Evolutionary conservation across 1,284 basidiomycete species (phyloP).

Genomic region (Cutaneotrichosporon sp.): DNA sequence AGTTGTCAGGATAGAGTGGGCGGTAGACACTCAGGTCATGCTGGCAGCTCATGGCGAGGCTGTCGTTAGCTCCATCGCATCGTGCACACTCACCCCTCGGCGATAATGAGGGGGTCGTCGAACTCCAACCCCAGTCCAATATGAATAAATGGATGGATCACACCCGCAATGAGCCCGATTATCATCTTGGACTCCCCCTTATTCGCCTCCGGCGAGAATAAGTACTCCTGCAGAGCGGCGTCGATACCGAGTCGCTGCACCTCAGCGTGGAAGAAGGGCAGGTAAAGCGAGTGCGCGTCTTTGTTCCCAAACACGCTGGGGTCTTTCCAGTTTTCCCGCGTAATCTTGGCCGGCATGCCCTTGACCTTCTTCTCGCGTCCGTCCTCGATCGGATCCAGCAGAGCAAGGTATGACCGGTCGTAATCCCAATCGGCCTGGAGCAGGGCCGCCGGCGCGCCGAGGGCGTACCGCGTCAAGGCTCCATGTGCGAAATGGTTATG

Average conservation of each 20-base stretch:
- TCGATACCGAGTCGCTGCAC: constrained; percentile 51
- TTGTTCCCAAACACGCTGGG: constrained; percentile 55
- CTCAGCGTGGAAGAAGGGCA: constrained; percentile 57
- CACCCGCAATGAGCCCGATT: constrained; percentile 55
- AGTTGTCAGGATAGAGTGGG: constrained; percentile 19
- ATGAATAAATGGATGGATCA: constrained; percentile 59
- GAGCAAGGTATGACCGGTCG: constrained; percentile 47
- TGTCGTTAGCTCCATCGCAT: constrained; percentile 5
- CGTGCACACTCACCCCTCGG: constrained; percentile 50
- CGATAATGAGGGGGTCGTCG: constrained; percentile 55
- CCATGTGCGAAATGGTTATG: constrained; percentile 59
- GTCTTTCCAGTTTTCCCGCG: constrained; percentile 53
- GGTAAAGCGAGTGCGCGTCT: constrained; percentile 55
- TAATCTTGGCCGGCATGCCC: constrained; percentile 27
- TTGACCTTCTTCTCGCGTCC: constrained; percentile 24
- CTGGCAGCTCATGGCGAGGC: constrained; percentile 77
- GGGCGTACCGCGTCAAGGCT: constrained; percentile 59
- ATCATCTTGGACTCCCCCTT: constrained; percentile 55
- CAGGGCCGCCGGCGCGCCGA: constrained; percentile 57
- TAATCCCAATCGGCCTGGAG: constrained; percentile 50
- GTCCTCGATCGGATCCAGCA: constrained; percentile 51
- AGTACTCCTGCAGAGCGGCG: constrained; percentile 54
- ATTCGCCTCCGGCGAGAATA: constrained; percentile 52
- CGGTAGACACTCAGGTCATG: constrained; percentile 99
- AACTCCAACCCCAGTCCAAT: constrained; percentile 64